Conservation (phyloP, 768 basidiomycete species). For the Rhizopogon vulgaris region DNA sequence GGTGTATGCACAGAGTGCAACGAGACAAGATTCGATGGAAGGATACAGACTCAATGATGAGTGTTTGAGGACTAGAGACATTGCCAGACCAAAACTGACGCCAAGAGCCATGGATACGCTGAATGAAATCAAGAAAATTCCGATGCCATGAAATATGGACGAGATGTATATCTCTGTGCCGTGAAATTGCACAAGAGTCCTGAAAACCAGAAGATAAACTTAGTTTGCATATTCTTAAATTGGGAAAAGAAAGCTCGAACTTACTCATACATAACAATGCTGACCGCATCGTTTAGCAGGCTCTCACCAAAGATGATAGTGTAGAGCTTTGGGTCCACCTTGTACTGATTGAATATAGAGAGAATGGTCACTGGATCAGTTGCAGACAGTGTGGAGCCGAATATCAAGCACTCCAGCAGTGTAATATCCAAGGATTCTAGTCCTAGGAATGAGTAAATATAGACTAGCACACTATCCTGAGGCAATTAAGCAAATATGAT, state of each 20-base stretch:
- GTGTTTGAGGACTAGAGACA: constrained; percentile 92
- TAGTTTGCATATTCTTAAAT: background rate
- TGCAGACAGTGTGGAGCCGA: constrained; percentile 94
- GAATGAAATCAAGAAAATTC: constrained; percentile 95
- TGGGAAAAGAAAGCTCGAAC: constrained; percentile 28
- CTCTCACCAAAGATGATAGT: constrained; percentile 96
- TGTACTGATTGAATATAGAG: constrained; percentile 97
- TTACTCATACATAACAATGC: constrained; percentile 99
- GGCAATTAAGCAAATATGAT: constrained; percentile 35
- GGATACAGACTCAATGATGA: constrained; percentile 82
- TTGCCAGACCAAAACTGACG: constrained; percentile 83
- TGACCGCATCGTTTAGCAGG: constrained; percentile 96
- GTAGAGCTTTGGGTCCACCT: constrained; percentile 97
- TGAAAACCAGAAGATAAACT: constrained; percentile 24
- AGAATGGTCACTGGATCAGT: constrained; percentile 98
- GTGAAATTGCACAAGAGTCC: constrained; percentile 89
- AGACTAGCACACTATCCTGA: constrained; percentile 78
- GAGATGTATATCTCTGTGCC: constrained; percentile 80
- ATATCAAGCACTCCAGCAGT: constrained; percentile 89
- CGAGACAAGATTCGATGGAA: constrained; percentile 95
- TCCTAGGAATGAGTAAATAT: constrained; percentile 90
- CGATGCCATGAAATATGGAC: constrained; percentile 93
- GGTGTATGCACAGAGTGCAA: constrained; percentile 90
- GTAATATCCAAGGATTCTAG: constrained; percentile 83
- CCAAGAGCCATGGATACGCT: constrained; percentile 92